These are phyloP conservation scores for Bolboschoenus planiculmis DNA, from an alignment of 176 grass and related monocot genomes.

Conservation along the genomic window DNA sequence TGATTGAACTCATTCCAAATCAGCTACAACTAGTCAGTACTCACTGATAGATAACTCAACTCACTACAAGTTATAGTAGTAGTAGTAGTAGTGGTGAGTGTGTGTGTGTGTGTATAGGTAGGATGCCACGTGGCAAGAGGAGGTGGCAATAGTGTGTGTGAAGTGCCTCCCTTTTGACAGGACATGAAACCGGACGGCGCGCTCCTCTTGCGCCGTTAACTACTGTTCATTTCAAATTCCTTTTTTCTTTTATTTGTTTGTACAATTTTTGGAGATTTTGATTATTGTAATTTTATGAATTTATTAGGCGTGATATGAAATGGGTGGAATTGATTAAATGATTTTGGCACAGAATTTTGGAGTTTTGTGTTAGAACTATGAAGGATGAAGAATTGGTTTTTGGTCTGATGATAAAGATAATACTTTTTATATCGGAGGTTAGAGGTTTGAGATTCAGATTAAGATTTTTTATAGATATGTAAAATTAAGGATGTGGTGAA, in stretches of 20 bases:
- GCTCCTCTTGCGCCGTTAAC: slow-evolving; percentile 31
- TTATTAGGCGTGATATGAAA: too few species aligned
- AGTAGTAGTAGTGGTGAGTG: too few species aligned
- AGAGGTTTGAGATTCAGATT: too few species aligned
- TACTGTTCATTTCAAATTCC: slow-evolving; percentile 24
- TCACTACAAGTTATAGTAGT: not conserved
- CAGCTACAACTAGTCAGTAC: not conserved
- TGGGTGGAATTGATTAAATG: too few species aligned
- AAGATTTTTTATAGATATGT: too few species aligned
- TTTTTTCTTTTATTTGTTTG: not conserved
- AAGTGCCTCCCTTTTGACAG: slow-evolving; percentile 6
- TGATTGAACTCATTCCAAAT: slow-evolving; percentile 12
- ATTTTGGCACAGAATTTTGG: not conserved
- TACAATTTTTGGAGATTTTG: not conserved
- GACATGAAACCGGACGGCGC: slow-evolving; percentile 45
- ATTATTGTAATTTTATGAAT: not conserved
- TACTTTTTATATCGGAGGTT: too few species aligned
- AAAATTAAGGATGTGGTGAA: too few species aligned
- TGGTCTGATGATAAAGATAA: too few species aligned
- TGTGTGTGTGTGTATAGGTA: too few species aligned
- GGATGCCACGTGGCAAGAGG: slow-evolving; percentile 18
- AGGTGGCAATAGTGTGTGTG: not conserved
- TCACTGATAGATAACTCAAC: not conserved
- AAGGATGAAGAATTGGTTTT: too few species aligned
- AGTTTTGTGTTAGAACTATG: too few species aligned